Base-by-base conservation (phyloP, 805 yeast species). In the Saturnispora ahearnii region DNA sequence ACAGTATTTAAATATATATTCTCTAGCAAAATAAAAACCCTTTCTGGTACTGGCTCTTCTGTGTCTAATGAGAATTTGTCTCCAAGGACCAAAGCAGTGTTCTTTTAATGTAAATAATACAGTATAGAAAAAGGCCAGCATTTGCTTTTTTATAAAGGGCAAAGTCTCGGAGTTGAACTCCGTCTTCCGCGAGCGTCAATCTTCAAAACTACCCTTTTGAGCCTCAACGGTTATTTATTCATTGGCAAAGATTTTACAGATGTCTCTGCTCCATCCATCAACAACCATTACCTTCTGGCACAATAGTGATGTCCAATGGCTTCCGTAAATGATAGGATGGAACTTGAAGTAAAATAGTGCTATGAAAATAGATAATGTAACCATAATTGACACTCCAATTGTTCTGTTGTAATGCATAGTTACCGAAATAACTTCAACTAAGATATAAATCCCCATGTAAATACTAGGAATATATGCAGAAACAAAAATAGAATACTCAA, bases 401-500 rank as follows among this genome's bases (percentile, higher is more conserved):
- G 33, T 46, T 21, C 51, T 56, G 30, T 65, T 58, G 43, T 58
- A 67, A 15, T 65, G 52, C 5, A 64, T 57, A 29, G 72, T 63
- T 47, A 64, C 70, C 51, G 78, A 79, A n/a, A 72, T 56, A 28
- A 66, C 65, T 49, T 76, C 78, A 21, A 76, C 69, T 6, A 70
- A 51, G 24, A 73, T 56, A 50, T 79, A 59, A 4, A 78, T 63
- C 3, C 74, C 71, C 58, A 79, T 76, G 54, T 71, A 76, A 31
- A 78, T 60, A 10, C 81, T 65, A 24, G 78, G 76, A 43, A 75
- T 60, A 61, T 79, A 80, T 56, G 73, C 72, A 47, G 71, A 76
- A 5, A 73, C 57, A 52, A 72, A 71, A 51, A 71, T 48, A 44
- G 71, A 72, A 50, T 73, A 59, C 12, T 63, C 49, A 63, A 70